Percentiles rank a stretch among this genome's conserved stretches.
Evolutionary conservation across 2,329 filamentous ascomycete species (phyloP).

Genomic region (Cordyceps fumosorosea): DNA sequence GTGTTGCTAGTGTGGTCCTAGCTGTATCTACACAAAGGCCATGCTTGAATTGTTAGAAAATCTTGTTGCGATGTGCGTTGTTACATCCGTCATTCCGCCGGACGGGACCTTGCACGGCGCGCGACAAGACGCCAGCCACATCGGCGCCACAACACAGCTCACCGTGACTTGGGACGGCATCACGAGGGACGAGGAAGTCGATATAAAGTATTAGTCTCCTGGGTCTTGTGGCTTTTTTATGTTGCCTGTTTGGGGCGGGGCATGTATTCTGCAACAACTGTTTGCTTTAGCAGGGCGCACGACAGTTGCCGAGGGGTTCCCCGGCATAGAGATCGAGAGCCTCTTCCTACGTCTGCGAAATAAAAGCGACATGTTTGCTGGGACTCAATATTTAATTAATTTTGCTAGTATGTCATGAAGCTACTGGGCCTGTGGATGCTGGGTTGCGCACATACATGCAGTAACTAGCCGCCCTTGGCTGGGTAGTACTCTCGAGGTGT

Average conservation of each 20-base stretch:
- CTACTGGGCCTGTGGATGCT: too few relatives aligned
- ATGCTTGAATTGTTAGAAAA: too few relatives aligned
- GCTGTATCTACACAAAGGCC: background rate
- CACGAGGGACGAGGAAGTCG: background rate
- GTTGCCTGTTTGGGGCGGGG: background rate
- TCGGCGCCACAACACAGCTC: background rate
- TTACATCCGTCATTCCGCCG: background rate
- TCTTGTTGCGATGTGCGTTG: background rate
- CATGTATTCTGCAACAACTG: background rate
- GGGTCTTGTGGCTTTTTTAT: background rate
- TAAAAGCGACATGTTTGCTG: background rate
- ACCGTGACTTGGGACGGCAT: background rate
- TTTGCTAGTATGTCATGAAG: too few relatives aligned
- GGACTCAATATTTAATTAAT: too few relatives aligned
- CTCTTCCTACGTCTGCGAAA: background rate
- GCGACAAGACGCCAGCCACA: background rate
- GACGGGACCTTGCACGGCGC: background rate
- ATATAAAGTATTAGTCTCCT: background rate
- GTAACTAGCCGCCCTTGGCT: too few relatives aligned
- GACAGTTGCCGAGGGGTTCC: background rate
- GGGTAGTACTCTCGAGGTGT: too few relatives aligned
- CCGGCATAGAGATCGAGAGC: background rate
- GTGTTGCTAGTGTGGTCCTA: background rate
- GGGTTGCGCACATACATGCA: too few relatives aligned
- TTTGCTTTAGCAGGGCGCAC: background rate